These are phyloP conservation scores for Botryosphaeria dothidea DNA, from an alignment of 2,329 filamentous ascomycete species.

Conservation along the genomic window DNA sequence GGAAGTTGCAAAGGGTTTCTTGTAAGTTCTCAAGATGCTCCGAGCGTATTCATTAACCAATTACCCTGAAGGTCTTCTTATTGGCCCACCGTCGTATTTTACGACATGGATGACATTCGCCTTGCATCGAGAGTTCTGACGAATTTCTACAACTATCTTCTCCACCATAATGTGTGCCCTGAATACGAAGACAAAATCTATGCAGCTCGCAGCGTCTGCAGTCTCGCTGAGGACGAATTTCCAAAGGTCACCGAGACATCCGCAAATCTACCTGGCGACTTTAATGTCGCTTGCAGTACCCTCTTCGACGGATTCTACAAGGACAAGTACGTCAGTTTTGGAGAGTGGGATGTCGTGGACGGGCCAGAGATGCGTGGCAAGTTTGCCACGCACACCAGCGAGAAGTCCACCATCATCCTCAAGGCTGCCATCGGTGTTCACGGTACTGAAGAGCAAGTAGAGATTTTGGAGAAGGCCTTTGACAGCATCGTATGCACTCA, in stretches of 20 bases:
- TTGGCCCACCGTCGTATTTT: conserved; percentile 57
- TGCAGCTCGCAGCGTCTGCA: conserved; percentile 66
- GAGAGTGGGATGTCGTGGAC: conserved; percentile 41
- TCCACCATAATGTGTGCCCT: conserved; percentile 81
- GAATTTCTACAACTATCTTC: conserved; percentile 87
- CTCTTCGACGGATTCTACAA: conserved; percentile 63
- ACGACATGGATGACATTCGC: conserved; percentile 52
- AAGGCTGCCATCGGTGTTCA: conserved; percentile 52
- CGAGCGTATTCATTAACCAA: background rate
- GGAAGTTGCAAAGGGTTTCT: conserved; percentile 73
- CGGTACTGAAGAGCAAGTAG: conserved; percentile 42
- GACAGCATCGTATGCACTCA: conserved; percentile 23
- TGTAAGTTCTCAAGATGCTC: conserved; percentile 54
- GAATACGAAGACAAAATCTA: conserved; percentile 72
- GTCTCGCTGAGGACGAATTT: conserved; percentile 67
- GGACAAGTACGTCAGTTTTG: conserved; percentile 42
- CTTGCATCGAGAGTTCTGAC: conserved; percentile 67
- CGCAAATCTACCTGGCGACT: conserved; percentile 67
- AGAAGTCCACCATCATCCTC: conserved; percentile 52
- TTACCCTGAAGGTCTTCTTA: conserved; percentile 55
- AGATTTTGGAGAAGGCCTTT: background rate
- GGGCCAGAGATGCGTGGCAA: conserved; percentile 4
- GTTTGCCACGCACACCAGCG: conserved; percentile 30
- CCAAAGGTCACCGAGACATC: conserved; percentile 57
- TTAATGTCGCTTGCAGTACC: conserved; percentile 74